Evolutionary conservation across 345 rosid genomes (phyloP).

Genomic region (Gossypium herbaceum): DNA sequence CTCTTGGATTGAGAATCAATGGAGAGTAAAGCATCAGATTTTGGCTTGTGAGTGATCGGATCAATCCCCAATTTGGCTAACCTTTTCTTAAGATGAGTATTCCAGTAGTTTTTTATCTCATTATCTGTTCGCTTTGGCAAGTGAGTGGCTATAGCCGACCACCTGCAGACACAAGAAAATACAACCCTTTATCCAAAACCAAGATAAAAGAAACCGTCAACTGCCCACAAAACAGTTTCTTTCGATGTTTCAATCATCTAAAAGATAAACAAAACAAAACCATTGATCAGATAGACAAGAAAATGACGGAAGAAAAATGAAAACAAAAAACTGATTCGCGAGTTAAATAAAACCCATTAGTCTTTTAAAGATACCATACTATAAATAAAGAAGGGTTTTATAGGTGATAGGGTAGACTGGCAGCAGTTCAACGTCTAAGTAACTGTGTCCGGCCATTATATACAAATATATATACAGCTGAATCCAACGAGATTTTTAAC

Average conservation of each 20-base stretch:
- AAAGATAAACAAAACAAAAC: background rate
- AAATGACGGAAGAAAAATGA: background rate
- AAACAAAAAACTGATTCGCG: too few relatives aligned
- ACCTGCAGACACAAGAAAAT: constrained; percentile 34
- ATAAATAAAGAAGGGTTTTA: too few relatives aligned
- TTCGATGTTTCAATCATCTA: constrained; percentile 12
- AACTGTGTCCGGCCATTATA: too few relatives aligned
- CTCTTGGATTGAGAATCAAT: constrained; percentile 53
- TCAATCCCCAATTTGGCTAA: constrained; percentile 73
- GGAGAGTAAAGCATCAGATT: constrained; percentile 52
- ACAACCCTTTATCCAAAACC: constrained; percentile 3
- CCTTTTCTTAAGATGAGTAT: constrained; percentile 66
- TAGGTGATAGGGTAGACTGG: too few relatives aligned
- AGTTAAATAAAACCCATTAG: too few relatives aligned
- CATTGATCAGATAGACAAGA: background rate
- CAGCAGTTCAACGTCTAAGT: too few relatives aligned
- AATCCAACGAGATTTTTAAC: background rate
- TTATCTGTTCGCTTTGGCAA: constrained; percentile 75
- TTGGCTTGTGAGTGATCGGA: constrained; percentile 77
- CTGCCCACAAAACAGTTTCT: background rate
- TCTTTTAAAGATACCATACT: too few relatives aligned
- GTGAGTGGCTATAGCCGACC: constrained; percentile 83
- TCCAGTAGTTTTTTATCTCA: constrained; percentile 79
- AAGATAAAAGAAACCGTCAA: constrained; percentile 9
- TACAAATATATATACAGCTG: background rate